Evolutionary conservation across 108 stramenopile species (phyloP), one percentile per base, ranked within the genome.

Genomic region (Epipyxis sp.): DNA sequence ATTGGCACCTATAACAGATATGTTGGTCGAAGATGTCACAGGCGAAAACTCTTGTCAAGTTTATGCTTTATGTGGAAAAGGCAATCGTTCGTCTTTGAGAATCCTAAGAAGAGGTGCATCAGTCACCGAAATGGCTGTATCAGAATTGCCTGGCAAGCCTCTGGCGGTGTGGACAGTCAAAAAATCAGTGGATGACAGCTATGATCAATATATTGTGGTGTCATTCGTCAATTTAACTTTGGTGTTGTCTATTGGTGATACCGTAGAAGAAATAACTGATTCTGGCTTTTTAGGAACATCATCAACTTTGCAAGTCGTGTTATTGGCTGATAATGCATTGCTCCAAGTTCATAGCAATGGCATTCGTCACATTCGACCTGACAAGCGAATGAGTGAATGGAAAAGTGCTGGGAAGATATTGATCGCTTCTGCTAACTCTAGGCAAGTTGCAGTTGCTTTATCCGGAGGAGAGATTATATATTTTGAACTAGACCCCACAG

Each of bases 181-280:
- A 30, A 91, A 87, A 58, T 81, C 85, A 67, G 58, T 79, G 13
- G 79, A 40, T n/a, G 85, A 83, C 40, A 59, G 76, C 0, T 42
- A 32, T 37, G 90, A 91, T 82, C 84, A 88, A 69, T 96, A 89
- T 86, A 97, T 99, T 77, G 94, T 99, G 27, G 95, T 99, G 32
- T 92, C 90, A 44, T 99, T 99, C 87, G 90, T 91, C 20, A 95
- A 97, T 84, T 94, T 94, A 32, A 97, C 97, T 1, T 85, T 99
- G 37, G 98, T 97, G 0, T 85, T 99, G 29, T 91, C 90, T 59
- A 88, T 97, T 40, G 98, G 95, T 27, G 96, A 96, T 61, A 90
- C 88, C 29, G 95, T 99, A 3, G 98, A 97, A 82, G 95, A 99
- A 81, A 93, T 96, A 61, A 91, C 91, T 25, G 84, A 89, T 62